Base-by-base conservation (phyloP, 2,329 filamentous ascomycete genomes). In the Diaporthe caulivora region DNA sequence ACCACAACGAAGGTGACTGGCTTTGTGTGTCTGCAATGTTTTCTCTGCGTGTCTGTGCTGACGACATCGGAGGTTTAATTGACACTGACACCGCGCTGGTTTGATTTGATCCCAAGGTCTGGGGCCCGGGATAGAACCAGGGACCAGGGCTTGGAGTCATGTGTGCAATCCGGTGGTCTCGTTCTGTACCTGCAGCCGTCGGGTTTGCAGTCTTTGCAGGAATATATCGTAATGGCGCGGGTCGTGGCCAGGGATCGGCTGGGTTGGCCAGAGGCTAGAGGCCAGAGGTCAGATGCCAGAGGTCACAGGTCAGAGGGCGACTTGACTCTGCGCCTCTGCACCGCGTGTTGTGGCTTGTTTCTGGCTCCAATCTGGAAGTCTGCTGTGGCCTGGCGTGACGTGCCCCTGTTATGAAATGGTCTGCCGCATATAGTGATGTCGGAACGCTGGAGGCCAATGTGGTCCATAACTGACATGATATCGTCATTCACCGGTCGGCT, bases 11-110 rank as follows among this genome's bases (percentile, higher is more conserved):
- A 51, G 26, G 26, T 34, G 26, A 29, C 47, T 17, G 21, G 34
- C 31, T 29, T 51, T n/a, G 29, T 44, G 7, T 67, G 15, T 40
- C 31, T 67, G 44, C 29, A 21, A 34, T 53, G 62, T 51, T 51
- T 51, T 67, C 29, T 24, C 47, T 40, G 62, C 13, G 62, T 40
- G 31, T 67, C 62, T 67, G 62, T 67, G 62, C 62, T 67, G 47
- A 67, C 44, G 47, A 40, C 44, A 53, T 67, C 62, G 47, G 62
- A 67, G 62, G 62, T 67, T 53, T 67, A 67, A 67, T 53, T 53
- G 47, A 67, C 44, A 51, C 47, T 53, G 62, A 53, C 62, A 67
- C 31, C 44, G 62, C 62, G 62, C 53, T 53, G 62, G 62, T 53
- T 67, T 67, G 62, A 67, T 67, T 53, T 49, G 47, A 40, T 51